A percentile compares a stretch with the other conserved stretches of the same genome.
Conservation (phyloP, 2,329 filamentous ascomycete genomes). For the Elsinoe ampelina region DNA sequence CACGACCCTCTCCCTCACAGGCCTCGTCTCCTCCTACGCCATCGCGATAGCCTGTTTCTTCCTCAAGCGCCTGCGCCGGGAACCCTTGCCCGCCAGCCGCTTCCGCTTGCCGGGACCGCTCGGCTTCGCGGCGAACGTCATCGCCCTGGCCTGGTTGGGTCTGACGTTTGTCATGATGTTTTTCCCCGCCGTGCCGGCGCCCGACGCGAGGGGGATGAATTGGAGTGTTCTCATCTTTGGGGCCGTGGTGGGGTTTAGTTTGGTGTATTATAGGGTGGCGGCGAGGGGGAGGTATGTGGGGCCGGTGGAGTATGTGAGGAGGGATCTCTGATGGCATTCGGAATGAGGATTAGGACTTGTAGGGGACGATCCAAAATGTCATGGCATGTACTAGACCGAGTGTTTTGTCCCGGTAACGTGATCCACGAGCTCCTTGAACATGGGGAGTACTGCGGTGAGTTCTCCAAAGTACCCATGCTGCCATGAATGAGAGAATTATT, state of each 20-base stretch:
- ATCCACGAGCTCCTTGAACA: too few relatives aligned
- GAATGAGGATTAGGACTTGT: too few relatives aligned
- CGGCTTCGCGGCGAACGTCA: conserved; percentile 10
- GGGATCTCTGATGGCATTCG: too few relatives aligned
- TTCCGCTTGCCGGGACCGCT: conserved; percentile 16
- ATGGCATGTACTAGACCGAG: too few relatives aligned
- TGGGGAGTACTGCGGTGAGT: too few relatives aligned
- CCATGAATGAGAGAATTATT: too few relatives aligned
- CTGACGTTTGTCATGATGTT: conserved; percentile 16
- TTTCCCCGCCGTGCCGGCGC: conserved; percentile 15
- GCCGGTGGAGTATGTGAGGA: conserved; percentile 13
- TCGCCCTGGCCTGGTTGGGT: conserved; percentile 13
- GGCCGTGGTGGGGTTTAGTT: conserved; percentile 16
- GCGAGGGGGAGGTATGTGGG: conserved; percentile 1
- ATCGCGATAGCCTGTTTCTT: conserved; percentile 17
- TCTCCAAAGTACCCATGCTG: too few relatives aligned
- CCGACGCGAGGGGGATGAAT: conserved; percentile 21
- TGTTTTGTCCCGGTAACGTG: too few relatives aligned
- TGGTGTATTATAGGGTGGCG: conserved; percentile 14
- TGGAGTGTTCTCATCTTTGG: conserved; percentile 23
- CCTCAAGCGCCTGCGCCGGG: conserved; percentile 14
- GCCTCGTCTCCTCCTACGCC: conserved; percentile 16
- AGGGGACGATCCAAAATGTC: too few relatives aligned
- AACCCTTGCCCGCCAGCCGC: conserved; percentile 14
- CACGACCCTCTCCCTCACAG: conserved; percentile 16